Evolutionary conservation across 192 early-diverging fungal genomes (phyloP).

Genomic region (Rhizophlyctis rosea): DNA sequence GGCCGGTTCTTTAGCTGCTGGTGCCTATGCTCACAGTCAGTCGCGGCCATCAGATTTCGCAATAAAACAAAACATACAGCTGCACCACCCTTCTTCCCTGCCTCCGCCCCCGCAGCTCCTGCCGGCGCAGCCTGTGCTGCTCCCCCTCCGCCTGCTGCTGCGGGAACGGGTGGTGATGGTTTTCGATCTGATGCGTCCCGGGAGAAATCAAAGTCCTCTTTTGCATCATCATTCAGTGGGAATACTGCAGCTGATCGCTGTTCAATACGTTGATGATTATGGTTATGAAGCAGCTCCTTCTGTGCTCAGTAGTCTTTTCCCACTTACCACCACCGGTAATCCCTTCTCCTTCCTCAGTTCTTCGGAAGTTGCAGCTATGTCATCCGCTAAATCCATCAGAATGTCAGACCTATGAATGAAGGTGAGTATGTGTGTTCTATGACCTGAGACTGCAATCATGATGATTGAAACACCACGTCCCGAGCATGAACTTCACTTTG

Average conservation of each 20-base stretch:
- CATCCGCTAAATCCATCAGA: conserved; percentile 19
- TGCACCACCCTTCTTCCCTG: conserved; percentile 2
- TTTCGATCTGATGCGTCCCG: neutral
- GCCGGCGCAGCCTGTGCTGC: conserved; percentile 3
- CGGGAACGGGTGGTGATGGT: neutral
- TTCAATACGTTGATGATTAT: neutral
- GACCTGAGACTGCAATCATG: no score
- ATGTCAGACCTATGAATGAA: conserved; percentile 21
- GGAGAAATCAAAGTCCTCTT: neutral
- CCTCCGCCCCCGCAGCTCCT: conserved; percentile 3
- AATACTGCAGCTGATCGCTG: conserved; percentile 6
- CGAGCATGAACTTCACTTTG: neutral
- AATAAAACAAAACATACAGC: neutral
- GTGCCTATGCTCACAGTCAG: neutral
- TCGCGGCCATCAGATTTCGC: neutral
- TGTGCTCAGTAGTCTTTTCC: no score
- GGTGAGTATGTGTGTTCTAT: neutral
- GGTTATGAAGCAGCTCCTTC: neutral
- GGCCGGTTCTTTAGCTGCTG: conserved; percentile 13
- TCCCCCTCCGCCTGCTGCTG: neutral
- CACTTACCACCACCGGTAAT: conserved; percentile 2
- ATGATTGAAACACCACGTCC: neutral
- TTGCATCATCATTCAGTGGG: neutral
- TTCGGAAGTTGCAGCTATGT: conserved; percentile 30
- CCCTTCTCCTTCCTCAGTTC: conserved; percentile 4